A percentile compares a stretch with the other conserved stretches of the same genome.
Evolutionary conservation across 2,329 filamentous ascomycete species (phyloP).

Genomic region (Fusarium sp.): DNA sequence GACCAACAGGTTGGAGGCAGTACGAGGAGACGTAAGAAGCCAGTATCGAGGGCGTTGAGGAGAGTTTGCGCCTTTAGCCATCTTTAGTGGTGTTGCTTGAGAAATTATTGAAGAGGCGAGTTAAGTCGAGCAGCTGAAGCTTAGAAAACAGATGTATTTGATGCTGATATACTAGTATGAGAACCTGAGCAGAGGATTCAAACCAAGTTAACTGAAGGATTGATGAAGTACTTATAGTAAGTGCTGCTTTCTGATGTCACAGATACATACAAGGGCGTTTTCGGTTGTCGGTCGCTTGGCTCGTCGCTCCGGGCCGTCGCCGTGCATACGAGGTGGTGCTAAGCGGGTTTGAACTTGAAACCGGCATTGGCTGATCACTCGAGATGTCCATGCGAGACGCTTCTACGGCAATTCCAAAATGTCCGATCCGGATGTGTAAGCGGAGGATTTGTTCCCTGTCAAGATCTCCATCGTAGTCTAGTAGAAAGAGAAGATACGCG

Average conservation of each 20-base stretch:
- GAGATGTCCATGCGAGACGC: not conserved
- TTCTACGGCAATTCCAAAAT: not conserved
- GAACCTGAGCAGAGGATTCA: no score
- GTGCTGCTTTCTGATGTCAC: not conserved
- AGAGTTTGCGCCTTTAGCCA: slow-evolving; percentile 15
- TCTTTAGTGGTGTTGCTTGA: not conserved
- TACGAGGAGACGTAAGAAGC: slow-evolving; percentile 30
- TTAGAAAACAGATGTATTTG: not conserved
- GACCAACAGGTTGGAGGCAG: slow-evolving; percentile 32
- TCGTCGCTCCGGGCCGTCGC: slow-evolving; percentile 23
- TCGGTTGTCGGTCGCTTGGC: slow-evolving; percentile 24
- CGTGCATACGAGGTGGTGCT: not conserved
- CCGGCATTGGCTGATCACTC: not conserved
- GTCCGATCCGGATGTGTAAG: slow-evolving; percentile 1
- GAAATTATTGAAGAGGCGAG: not conserved
- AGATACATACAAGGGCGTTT: not conserved
- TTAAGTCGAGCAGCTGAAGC: not conserved
- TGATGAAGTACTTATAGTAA: not conserved
- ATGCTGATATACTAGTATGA: not conserved
- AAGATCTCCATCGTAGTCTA: not conserved
- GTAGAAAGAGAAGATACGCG: not conserved
- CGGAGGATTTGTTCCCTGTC: not conserved
- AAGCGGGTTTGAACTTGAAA: not conserved
- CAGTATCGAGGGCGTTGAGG: slow-evolving; percentile 17
- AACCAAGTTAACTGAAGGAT: not conserved